Evolutionary conservation across 2,329 filamentous ascomycete genomes (phyloP), one percentile per base, ranked within the genome.

Genomic region (Neonectria sp.): DNA sequence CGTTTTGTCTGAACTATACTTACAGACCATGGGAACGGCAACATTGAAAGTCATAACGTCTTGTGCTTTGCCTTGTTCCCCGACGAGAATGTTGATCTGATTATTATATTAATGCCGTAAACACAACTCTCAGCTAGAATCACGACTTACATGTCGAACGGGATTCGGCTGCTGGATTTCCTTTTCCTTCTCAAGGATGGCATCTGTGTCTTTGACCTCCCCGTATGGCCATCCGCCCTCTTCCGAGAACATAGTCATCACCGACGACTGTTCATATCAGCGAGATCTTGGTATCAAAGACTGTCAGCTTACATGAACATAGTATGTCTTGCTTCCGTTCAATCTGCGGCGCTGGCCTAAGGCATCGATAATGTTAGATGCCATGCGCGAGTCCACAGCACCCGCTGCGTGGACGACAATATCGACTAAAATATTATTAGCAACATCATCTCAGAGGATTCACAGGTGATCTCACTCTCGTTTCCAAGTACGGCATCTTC

Each of bases 361-460:
- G 12, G 77, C 81, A 15, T 70, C 73, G 49, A 83, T 73, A 7
- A 83, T 61, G 63, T 79, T 71, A 6, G 74, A 62, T 17, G 70
- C 63, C 24, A 79, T 60, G 6, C 33, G 49, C 13, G 73, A 66
- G 11, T 79, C 73, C 21, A 79, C 69, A 17, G 77, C 77, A 56
- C 78, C 78, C 7, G 80, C 79, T 2, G 75, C 78, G 55, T 83
- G 78, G 15, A 83, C 61, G 33, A 82, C 70, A n/a, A 83, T 76
- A 56, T 80, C 71, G 52, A 82, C 80, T 82, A 60, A 35, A 40
- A 51, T 5, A 13, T 35, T 15, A 59, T 75, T 27, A 73, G 35
- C 9, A 27, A 6, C 1, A 4, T 0, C 7, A 3, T 6, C 2
- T n/a, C 0, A 21, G 1, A 2, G 7, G 21, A 4, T 3, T 45